phyloP scores from a whole-genome alignment of 139 green algal species.

The Chlorella vulgaris region DNA sequence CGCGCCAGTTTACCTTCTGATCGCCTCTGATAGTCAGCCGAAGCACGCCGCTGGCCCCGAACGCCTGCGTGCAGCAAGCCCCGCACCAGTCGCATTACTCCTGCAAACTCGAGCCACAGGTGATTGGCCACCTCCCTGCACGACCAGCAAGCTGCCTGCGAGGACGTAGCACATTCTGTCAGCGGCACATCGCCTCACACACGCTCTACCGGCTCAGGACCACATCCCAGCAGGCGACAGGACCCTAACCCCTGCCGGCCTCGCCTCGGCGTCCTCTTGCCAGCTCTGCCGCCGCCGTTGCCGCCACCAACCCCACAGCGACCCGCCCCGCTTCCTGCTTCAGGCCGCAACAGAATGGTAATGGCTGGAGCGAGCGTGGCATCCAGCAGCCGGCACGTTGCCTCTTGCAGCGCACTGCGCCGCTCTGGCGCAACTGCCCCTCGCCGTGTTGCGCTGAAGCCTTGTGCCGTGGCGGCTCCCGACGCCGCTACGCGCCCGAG shows the following conservation, averaged over 20 bases:
- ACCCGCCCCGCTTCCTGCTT: not conserved
- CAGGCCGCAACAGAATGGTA: not conserved
- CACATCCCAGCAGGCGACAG: too few species aligned
- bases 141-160: too few species aligned
- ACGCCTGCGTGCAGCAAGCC: not conserved
- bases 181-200: too few species aligned
- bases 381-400: conserved; percentile 6
- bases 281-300: not conserved
- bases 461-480: conserved; percentile 8
- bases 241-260: too few species aligned
- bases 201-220: too few species aligned
- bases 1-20: not conserved
- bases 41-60: not conserved
- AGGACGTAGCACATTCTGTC: too few species aligned
- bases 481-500: not conserved
- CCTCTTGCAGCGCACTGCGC: not conserved
- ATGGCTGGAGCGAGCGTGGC: not conserved
- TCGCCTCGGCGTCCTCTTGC: too few species aligned
- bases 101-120: not conserved
- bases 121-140: not conserved
- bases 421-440: not conserved
- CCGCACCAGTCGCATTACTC: not conserved
- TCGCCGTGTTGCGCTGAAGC: not conserved
- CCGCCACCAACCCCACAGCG: not conserved
- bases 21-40: not conserved